Conservation (phyloP, 306 rosid species). For the Vicia faba region DNA sequence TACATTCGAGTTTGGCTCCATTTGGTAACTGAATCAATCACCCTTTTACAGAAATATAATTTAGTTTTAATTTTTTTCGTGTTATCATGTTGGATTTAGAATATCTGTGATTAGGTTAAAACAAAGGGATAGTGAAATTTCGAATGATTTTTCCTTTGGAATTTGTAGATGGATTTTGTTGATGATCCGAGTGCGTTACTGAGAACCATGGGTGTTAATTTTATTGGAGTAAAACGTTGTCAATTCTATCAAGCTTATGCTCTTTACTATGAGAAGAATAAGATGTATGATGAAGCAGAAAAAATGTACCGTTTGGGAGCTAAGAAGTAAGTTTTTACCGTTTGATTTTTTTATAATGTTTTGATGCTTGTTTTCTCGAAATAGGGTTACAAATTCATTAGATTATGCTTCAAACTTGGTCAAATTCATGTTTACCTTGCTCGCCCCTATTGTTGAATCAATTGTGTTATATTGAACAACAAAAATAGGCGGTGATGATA, state of each 20-base stretch:
- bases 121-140: background rate
- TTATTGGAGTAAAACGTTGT: constrained; percentile 67
- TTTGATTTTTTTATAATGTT: constrained; percentile 10
- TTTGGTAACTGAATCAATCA: constrained; percentile 54
- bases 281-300: constrained; percentile 79
- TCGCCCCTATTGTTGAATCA: constrained; percentile 27
- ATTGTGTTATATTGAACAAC: background rate
- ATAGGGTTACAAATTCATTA: constrained; percentile 1
- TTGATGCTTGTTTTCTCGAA: constrained; percentile 27
- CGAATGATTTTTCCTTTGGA: background rate
- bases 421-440: constrained; percentile 31
- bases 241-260: constrained; percentile 82
- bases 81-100: constrained; percentile 13
- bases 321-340: constrained; percentile 55
- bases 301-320: constrained; percentile 57
- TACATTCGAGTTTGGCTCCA: constrained; percentile 93
- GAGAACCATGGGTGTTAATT: constrained; percentile 75
- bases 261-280: constrained; percentile 73
- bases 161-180: constrained; percentile 82
- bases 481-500: too few relatives aligned
- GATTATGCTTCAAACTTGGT: constrained; percentile 35
- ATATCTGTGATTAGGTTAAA: constrained; percentile 16
- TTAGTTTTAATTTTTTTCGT: background rate
- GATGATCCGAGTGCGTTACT: constrained; percentile 62
- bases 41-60: background rate